Conservation (phyloP, 164 flowering plant genomes). For the Kalanchoe fedtschenkoi region DNA sequence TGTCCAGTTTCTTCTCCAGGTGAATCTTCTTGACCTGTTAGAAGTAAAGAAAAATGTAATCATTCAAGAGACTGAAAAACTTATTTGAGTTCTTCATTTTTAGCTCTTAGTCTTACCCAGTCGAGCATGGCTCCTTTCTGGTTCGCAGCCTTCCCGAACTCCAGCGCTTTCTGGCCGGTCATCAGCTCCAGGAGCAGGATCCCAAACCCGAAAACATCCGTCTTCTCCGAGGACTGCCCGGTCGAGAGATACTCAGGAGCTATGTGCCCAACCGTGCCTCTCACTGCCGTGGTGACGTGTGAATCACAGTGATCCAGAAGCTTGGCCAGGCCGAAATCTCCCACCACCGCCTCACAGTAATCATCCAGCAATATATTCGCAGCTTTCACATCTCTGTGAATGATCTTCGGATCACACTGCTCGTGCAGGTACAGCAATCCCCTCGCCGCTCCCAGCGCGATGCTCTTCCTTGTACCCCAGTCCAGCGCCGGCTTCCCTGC, state of each 20-base stretch:
- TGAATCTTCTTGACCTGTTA: slow-evolving; percentile 34
- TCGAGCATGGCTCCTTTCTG: slow-evolving; percentile 65
- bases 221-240: slow-evolving; percentile 65
- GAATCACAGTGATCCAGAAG: slow-evolving; percentile 40
- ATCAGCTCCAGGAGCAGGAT: slow-evolving; percentile 56
- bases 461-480: slow-evolving; percentile 7
- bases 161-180: slow-evolving; percentile 35
- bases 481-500: neutral
- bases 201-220: slow-evolving; percentile 68
- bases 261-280: slow-evolving; percentile 65
- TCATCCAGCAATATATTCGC: slow-evolving; percentile 64
- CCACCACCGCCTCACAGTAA: slow-evolving; percentile 45
- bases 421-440: slow-evolving; percentile 37
- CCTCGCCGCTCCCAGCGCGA: slow-evolving; percentile 30
- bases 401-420: slow-evolving; percentile 65
- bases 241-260: slow-evolving; percentile 63
- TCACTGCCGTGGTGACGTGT: slow-evolving; percentile 60
- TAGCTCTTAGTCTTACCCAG: slow-evolving; percentile 4
- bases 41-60: neutral
- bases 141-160: slow-evolving; percentile 52
- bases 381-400: slow-evolving; percentile 67
- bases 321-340: slow-evolving; percentile 36
- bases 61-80: neutral
- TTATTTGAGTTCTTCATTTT: neutral
- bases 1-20: slow-evolving; percentile 33